Evolutionary conservation across 805 yeast genomes (phyloP).

Genomic region (Zygoascus flipseniorum): DNA sequence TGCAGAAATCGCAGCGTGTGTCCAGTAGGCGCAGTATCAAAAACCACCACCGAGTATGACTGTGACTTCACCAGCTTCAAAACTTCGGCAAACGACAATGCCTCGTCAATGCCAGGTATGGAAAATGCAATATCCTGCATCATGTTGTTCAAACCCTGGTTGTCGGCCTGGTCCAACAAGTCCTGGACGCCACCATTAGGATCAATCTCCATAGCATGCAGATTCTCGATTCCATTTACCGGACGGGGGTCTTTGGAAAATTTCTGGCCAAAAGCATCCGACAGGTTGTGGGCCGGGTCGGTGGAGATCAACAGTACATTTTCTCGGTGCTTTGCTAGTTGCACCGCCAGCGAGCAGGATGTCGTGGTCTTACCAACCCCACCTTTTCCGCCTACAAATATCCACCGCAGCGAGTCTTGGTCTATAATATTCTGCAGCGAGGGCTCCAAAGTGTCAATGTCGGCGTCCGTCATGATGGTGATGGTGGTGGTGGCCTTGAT

Average conservation of each 20-base stretch:
- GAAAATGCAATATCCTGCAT: constrained; percentile 89
- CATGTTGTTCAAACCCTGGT: constrained; percentile 51
- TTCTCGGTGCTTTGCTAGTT: constrained; percentile 77
- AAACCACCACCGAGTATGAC: constrained; percentile 79
- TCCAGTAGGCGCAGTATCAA: constrained; percentile 99
- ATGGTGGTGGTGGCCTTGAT: too few species aligned
- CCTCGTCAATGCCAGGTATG: constrained; percentile 98
- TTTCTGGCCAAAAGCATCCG: constrained; percentile 97
- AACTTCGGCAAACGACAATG: constrained; percentile 95
- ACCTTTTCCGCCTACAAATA: constrained; percentile 98
- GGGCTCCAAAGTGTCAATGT: constrained; percentile 26
- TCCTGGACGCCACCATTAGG: constrained; percentile 92
- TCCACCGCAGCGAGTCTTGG: constrained; percentile 69
- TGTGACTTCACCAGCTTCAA: constrained; percentile 85
- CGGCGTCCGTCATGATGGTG: background rate
- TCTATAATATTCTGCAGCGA: constrained; percentile 35
- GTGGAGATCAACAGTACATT: constrained; percentile 86
- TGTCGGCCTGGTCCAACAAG: constrained; percentile 43
- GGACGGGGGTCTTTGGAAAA: constrained; percentile 94
- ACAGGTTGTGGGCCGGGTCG: constrained; percentile 96
- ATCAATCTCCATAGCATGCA: constrained; percentile 97
- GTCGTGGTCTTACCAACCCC: constrained; percentile 99
- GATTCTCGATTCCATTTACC: constrained; percentile 80
- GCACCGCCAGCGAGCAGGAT: constrained; percentile 90
- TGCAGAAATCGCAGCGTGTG: constrained; percentile 93